These are phyloP conservation scores for Auricularia sp. DNA, from an alignment of 768 basidiomycete species.

Conservation along the genomic window DNA sequence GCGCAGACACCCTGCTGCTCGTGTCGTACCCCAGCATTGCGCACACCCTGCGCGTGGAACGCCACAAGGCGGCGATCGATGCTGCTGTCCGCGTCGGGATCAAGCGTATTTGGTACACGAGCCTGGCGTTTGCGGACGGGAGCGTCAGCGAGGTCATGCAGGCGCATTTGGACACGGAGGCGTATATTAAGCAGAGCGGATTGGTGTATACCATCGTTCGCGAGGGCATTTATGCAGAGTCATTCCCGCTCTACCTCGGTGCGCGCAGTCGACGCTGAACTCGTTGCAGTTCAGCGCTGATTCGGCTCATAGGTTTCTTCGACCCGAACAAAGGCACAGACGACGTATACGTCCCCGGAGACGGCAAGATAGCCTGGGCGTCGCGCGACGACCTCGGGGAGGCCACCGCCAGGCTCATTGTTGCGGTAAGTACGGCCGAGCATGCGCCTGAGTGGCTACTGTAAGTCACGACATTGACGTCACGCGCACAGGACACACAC, in stretches of 20 bases:
- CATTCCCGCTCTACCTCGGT: constrained; percentile 22
- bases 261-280: background rate
- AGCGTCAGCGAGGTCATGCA: constrained; percentile 23
- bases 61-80: constrained; percentile 27
- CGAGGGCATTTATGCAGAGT: constrained; percentile 29
- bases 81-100: constrained; percentile 24
- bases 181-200: constrained; percentile 22
- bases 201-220: constrained; percentile 26
- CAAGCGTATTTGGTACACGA: constrained; percentile 28
- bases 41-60: constrained; percentile 19
- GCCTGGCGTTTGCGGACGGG: constrained; percentile 22
- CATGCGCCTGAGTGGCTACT: background rate
- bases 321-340: constrained; percentile 14
- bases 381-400: constrained; percentile 27
- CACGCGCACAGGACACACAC: constrained; percentile 12
- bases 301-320: constrained; percentile 11
- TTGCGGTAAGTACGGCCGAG: constrained; percentile 10
- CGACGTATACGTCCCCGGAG: constrained; percentile 22
- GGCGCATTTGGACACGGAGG: constrained; percentile 26
- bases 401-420: constrained; percentile 26
- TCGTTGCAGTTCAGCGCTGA: background rate
- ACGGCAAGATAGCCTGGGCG: constrained; percentile 29
- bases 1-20: constrained; percentile 26
- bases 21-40: constrained; percentile 26
- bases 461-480: background rate